Conservation (phyloP, 495 filamentous ascomycete species). For the Xylaria curta region DNA sequence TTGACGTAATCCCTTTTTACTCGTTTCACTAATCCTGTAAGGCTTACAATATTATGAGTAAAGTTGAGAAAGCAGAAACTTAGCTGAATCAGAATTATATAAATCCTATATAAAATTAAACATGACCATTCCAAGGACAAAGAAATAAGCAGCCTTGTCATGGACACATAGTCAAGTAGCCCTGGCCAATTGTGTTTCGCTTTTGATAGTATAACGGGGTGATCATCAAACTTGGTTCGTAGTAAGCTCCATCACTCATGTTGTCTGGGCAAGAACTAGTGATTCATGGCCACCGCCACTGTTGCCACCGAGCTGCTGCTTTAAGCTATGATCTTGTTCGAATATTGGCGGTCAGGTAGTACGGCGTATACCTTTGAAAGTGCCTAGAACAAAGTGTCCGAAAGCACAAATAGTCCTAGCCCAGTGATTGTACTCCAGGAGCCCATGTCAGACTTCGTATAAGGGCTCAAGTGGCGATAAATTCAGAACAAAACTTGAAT, state of each 20-base stretch:
- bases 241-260: background rate
- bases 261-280: background rate
- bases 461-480: background rate
- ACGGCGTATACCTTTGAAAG: background rate
- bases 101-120: background rate
- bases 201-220: background rate
- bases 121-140: background rate
- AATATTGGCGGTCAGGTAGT: background rate
- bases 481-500: background rate
- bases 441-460: background rate
- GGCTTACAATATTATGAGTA: too few species aligned
- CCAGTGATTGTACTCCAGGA: background rate
- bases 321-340: background rate
- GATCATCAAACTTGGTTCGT: background rate
- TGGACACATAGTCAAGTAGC: too few species aligned
- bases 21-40: too few species aligned
- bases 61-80: too few species aligned
- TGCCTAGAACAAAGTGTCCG: background rate
- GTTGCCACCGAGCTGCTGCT: background rate
- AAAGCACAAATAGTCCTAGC: background rate
- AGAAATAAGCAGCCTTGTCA: too few species aligned
- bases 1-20: too few species aligned
- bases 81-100: too few species aligned
- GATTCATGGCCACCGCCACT: background rate
- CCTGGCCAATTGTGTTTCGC: too few species aligned